Evolutionary conservation across 345 rosid genomes (phyloP).

Genomic region (Syzygium aromaticum): DNA sequence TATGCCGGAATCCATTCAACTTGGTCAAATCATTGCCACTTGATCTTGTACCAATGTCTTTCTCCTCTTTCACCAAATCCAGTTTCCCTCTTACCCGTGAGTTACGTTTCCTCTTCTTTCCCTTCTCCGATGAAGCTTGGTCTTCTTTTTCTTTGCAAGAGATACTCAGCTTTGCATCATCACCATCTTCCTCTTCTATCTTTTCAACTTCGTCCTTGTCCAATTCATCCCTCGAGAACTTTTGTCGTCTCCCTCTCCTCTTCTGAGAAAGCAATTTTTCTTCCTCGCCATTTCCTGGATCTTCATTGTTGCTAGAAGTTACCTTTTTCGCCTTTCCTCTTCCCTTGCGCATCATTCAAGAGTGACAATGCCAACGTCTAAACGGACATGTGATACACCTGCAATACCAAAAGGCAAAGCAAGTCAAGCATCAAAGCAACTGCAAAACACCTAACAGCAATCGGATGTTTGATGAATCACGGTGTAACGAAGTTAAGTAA

Average conservation of each 20-base stretch:
- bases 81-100: slow-evolving; percentile 5
- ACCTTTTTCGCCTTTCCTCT: slow-evolving; percentile 57
- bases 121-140: slow-evolving; percentile 24
- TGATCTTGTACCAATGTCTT: slow-evolving; percentile 29
- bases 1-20: slow-evolving; percentile 53
- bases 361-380: neutral
- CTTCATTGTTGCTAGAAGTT: slow-evolving; percentile 33
- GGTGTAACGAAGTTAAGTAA: neutral
- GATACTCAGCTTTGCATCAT: slow-evolving; percentile 22
- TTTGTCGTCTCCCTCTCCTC: slow-evolving; percentile 65
- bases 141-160: slow-evolving; percentile 22
- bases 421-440: neutral
- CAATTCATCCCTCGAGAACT: slow-evolving; percentile 42
- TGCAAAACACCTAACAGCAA: neutral
- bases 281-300: slow-evolving; percentile 52
- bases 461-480: neutral
- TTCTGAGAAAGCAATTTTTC: slow-evolving; percentile 55
- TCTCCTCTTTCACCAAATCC: slow-evolving; percentile 37
- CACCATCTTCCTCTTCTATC: slow-evolving; percentile 39
- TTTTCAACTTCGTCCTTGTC: slow-evolving; percentile 42
- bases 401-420: neutral
- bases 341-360: slow-evolving; percentile 52
- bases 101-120: slow-evolving; percentile 43
- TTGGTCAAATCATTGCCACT: slow-evolving; percentile 34
- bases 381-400: neutral